Base-by-base conservation (phyloP, 805 yeast species). In the Wickerhamiella sorbophila region DNA sequence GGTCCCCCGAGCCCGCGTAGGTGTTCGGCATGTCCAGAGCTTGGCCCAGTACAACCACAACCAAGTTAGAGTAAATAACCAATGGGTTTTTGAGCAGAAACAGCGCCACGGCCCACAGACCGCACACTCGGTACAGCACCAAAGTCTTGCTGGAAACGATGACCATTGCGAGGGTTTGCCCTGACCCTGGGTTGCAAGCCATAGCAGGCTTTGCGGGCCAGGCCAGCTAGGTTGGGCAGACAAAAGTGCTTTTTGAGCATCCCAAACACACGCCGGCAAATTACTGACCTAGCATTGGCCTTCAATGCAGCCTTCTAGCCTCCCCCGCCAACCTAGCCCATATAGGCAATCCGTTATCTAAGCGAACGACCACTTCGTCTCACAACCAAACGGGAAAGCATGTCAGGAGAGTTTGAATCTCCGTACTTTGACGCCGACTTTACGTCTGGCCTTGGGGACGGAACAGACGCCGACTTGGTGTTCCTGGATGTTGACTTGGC, bases 51-150 rank as follows among this genome's bases (percentile, higher is more conserved):
- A 55, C 42, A 0, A 58, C 46, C 12, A 58, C 55, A 4, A 50
- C 40, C 12, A 48, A 18, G 46, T 52, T 57, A 14, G 48, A 44
- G 39, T 52, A 43, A 10, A 59, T 39, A n/a, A 44, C 36, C 26
- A 33, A 38, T 8, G 64, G 62, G 17, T 52, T 50, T 12, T 44
- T 45, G 16, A 58, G 40, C 37, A 60, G 44, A 42, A 53, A 54
- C 44, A 42, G 57, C 3, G 59, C 56, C 17, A 55, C 16, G 16
- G 58, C 42, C 51, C 52, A 44, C 26, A 55, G 52, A 39, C 52
- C 42, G 12, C 48, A 40, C 9, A 54, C 47, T 16, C 58, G 43
- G 31, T 49, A 40, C 31, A 56, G 35, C 14, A 53, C 46, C 39
- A 53, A 40, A 4, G 52, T 47, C 16, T 24, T 22, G 40, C 43